Conservation (phyloP, 2,329 filamentous ascomycete species). For the Cytospora schulzeri region DNA sequence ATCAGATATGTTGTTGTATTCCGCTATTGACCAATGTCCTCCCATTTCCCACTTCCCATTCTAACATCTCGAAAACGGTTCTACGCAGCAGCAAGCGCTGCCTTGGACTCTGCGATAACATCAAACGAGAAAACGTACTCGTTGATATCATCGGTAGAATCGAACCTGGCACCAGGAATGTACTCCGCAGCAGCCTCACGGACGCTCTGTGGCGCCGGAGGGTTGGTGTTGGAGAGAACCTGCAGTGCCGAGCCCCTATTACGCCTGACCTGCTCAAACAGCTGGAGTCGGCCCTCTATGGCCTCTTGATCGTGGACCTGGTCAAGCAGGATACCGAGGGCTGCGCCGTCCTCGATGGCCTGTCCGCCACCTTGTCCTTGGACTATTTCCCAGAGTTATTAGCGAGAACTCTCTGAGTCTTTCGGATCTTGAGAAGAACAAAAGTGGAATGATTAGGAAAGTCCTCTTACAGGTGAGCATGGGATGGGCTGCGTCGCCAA, state of each 20-base stretch:
- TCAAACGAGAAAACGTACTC: conserved; percentile 14
- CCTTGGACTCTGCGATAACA: conserved; percentile 11
- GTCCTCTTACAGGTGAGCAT: conserved; percentile 7
- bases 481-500: conserved; percentile 14
- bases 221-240: conserved; percentile 1
- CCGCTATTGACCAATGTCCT: not conserved
- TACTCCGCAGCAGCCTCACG: conserved; percentile 4
- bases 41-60: no score
- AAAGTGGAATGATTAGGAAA: no score
- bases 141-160: conserved; percentile 8
- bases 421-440: no score
- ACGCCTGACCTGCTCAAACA: conserved; percentile 13
- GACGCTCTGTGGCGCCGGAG: conserved; percentile 6
- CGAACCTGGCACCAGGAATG: conserved; percentile 2
- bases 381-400: not conserved
- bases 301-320: not conserved
- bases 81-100: conserved; percentile 3
- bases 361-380: conserved; percentile 15
- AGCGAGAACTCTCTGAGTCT: not conserved
- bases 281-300: not conserved
- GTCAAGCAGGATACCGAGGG: conserved; percentile 4
- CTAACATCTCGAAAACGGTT: no score
- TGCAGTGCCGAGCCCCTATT: conserved; percentile 17
- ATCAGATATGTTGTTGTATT: no score
- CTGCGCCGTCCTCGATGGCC: conserved; percentile 15